Evolutionary conservation across 768 basidiomycete species (phyloP), one percentile per base, ranked within the genome.

Genomic region (Macrolepiota albuminosa): DNA sequence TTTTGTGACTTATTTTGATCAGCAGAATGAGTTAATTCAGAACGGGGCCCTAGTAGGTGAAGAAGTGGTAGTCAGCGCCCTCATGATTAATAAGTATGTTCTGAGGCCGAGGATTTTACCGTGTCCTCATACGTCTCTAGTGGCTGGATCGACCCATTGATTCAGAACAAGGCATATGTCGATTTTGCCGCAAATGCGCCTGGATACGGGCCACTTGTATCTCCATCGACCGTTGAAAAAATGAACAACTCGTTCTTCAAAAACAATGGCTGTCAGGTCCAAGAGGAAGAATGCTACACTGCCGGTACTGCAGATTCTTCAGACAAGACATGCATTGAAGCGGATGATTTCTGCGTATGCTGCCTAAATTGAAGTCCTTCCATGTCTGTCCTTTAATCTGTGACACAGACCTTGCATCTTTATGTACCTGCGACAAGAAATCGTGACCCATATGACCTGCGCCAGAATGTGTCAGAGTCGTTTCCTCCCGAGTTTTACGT

Each of bases 81-180:
- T 89, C 57, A 81, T 87, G 82, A 83, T 87, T 62, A 85, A 84
- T 68, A 86, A 85, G 84, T 79, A 59, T 57, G 73, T 50, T 4
- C 6, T 31, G 40, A 24, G 3, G 45, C 18, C 24, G 46, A 11
- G 37, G 31, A 10, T 42, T 45, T 21, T 1, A 50, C 39, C 61
- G 29, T 54, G 46, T 31, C 3, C 31, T 55, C 10, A 34, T 18
- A 55, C 2, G 13, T 9, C 55, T n/a, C 6, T 47, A 87, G 86
- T 63, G 85, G 85, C 46, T 86, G 85, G 85, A 82, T 77, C 53
- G 86, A 88, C 62, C 85, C 86, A 1, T 73, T 86, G 37, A 76
- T 87, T 46, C 86, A 88, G 64, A 82, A 83, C 63, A 65, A 84
- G 61, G 81, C 85, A 9, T 86, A 82, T 59, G 74, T 87, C 58